Percentiles rank a stretch among this genome's conserved stretches.
Evolutionary conservation across 2,329 filamentous ascomycete species (phyloP).

Genomic region (Epichloe festucae): DNA sequence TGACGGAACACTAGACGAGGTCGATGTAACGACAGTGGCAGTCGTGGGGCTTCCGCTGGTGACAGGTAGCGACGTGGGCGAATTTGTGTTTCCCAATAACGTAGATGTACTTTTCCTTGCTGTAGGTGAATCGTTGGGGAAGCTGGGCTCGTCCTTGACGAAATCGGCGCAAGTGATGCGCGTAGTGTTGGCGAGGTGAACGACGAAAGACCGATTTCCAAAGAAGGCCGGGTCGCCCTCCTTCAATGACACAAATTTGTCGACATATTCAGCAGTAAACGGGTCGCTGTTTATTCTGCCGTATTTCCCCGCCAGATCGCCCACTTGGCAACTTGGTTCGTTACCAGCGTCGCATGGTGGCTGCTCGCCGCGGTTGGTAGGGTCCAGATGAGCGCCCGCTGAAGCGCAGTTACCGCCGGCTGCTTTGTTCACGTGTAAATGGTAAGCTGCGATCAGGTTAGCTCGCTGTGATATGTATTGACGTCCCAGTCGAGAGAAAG

Average conservation of each 20-base stretch:
- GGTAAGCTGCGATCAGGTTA: constrained; percentile 43
- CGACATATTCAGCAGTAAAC: constrained; percentile 38
- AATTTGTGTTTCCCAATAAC: neutral
- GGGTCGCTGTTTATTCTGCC: constrained; percentile 43
- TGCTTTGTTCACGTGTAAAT: constrained; percentile 54
- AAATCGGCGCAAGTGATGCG: constrained; percentile 56
- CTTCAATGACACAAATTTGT: constrained; percentile 42
- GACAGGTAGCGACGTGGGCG: neutral
- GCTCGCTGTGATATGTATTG: neutral
- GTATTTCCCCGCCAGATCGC: constrained; percentile 64
- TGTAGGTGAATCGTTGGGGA: neutral
- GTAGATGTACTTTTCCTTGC: neutral
- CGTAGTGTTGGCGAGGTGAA: constrained; percentile 52
- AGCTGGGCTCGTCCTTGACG: constrained; percentile 3
- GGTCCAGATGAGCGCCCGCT: constrained; percentile 58
- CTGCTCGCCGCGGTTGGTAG: constrained; percentile 49
- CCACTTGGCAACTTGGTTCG: constrained; percentile 58
- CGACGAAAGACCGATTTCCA: constrained; percentile 49
- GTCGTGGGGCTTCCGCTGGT: neutral
- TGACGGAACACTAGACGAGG: neutral
- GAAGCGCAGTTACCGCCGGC: constrained; percentile 56
- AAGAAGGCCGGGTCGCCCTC: constrained; percentile 44
- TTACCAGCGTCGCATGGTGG: constrained; percentile 43
- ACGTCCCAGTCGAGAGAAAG: neutral
- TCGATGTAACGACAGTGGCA: neutral